Evolutionary conservation across 2,329 filamentous ascomycete genomes (phyloP).

Genomic region (Exophiala phaeomuriformis): DNA sequence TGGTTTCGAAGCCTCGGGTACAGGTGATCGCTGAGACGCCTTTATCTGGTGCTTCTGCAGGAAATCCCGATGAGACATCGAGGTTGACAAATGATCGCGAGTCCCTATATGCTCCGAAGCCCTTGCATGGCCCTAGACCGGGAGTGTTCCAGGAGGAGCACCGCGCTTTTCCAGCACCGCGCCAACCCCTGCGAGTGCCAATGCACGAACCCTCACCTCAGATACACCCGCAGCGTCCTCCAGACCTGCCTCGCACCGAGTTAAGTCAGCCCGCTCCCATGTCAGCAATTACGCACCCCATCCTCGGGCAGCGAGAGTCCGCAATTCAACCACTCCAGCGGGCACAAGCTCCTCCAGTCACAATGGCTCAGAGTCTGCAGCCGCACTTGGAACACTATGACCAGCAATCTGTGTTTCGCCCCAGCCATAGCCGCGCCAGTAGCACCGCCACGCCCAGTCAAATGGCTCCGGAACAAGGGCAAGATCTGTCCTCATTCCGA

Average conservation of each 20-base stretch:
- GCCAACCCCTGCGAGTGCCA: constrained; percentile 32
- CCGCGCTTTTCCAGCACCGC: constrained; percentile 27
- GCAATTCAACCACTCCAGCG: constrained; percentile 7
- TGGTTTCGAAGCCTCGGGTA: constrained; percentile 17
- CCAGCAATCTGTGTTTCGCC: constrained; percentile 12
- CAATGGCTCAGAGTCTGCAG: constrained; percentile 9
- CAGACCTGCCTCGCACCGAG: constrained; percentile 12
- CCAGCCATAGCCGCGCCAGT: constrained; percentile 19
- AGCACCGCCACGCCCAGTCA: constrained; percentile 10
- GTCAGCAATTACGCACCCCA: constrained; percentile 2
- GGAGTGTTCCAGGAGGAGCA: constrained; percentile 41
- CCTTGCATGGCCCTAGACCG: constrained; percentile 36
- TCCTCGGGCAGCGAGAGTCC: constrained; percentile 15
- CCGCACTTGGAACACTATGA: constrained; percentile 16
- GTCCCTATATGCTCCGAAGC: constrained; percentile 30
- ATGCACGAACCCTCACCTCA: constrained; percentile 30
- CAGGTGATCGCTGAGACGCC: constrained; percentile 13
- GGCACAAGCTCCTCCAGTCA: constrained; percentile 8
- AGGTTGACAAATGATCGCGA: constrained; percentile 29
- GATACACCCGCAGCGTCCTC: constrained; percentile 17
- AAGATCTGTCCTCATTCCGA: constrained; percentile 15
- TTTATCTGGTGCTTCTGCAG: constrained; percentile 4
- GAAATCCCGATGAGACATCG: constrained; percentile 31
- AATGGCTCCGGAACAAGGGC: constrained; percentile 9
- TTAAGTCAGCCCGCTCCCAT: constrained; percentile 10